Percentiles rank a stretch among this genome's conserved stretches.
These are phyloP conservation scores for Paracorniculantispora psalliotae DNA, from an alignment of 2,329 filamentous ascomycete species.

Conservation along the genomic window DNA sequence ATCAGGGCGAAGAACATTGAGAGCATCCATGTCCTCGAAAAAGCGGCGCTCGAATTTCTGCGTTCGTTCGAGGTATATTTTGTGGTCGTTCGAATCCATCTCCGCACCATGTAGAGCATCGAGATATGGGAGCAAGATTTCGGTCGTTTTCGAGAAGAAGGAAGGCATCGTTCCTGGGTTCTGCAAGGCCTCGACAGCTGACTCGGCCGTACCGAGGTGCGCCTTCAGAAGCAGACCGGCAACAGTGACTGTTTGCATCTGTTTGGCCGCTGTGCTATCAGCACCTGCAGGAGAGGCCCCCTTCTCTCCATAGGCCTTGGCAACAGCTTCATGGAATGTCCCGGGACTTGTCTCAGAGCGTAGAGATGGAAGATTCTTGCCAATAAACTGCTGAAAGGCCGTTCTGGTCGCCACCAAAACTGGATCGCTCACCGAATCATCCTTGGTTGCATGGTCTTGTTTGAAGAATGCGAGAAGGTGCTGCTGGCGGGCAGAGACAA, in stretches of 20 bases:
- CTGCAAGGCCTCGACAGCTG: neutral
- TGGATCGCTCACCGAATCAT: conserved; percentile 15
- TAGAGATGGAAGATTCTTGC: neutral
- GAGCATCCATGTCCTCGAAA: conserved; percentile 39
- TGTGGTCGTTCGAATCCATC: neutral
- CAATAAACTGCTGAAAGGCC: neutral
- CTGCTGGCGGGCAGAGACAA: conserved; percentile 57
- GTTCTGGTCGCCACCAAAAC: conserved; percentile 15
- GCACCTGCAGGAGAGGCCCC: neutral
- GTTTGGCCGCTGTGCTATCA: neutral
- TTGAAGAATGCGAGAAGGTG: conserved; percentile 54
- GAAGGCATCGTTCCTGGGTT: neutral
- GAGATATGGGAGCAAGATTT: neutral
- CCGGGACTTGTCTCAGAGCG: neutral
- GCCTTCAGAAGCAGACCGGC: neutral
- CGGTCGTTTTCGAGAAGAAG: neutral
- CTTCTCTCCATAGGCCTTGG: neutral
- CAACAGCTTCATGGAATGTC: neutral
- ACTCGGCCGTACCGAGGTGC: neutral
- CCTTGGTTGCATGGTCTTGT: conserved; percentile 12
- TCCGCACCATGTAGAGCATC: neutral
- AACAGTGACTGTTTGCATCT: neutral
- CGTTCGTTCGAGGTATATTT: neutral
- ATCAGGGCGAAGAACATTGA: conserved; percentile 81
- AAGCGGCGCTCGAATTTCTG: neutral